Percentiles rank a stretch among this genome's conserved stretches.
Evolutionary conservation across 2,329 filamentous ascomycete genomes (phyloP).

Genomic region (Cytospora chrysosperma): DNA sequence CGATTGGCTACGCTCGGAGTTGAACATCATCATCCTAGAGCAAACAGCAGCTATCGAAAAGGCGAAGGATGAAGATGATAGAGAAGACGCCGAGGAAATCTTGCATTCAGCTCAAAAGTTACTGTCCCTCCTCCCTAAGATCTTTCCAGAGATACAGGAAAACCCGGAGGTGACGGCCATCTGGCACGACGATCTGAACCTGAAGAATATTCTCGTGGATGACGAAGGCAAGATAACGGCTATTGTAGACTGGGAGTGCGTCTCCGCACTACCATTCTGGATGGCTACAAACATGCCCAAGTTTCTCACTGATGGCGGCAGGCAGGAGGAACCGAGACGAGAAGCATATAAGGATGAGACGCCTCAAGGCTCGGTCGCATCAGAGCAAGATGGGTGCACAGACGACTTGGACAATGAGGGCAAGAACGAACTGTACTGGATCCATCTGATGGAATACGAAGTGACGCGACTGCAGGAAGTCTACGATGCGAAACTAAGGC

Average conservation of each 20-base stretch:
- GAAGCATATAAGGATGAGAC: slow-evolving; percentile 33
- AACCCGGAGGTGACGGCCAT: slow-evolving; percentile 35
- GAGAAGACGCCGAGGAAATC: slow-evolving; percentile 33
- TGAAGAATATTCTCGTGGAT: slow-evolving; percentile 42
- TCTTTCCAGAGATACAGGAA: slow-evolving; percentile 32
- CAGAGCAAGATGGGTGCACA: background rate
- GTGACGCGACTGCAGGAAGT: slow-evolving; percentile 37
- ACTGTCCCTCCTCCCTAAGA: slow-evolving; percentile 31
- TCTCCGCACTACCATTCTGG: slow-evolving; percentile 42
- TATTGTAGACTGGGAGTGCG: slow-evolving; percentile 45
- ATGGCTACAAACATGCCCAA: slow-evolving; percentile 33
- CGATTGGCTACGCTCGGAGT: slow-evolving; percentile 38
- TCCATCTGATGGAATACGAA: slow-evolving; percentile 42
- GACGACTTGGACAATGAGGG: slow-evolving; percentile 39
- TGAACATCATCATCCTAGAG: slow-evolving; percentile 34
- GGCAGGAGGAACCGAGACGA: slow-evolving; percentile 35
- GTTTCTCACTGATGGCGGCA: slow-evolving; percentile 33
- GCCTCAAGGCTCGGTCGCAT: background rate
- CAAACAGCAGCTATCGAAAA: slow-evolving; percentile 28
- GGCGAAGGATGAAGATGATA: slow-evolving; percentile 31
- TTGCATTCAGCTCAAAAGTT: slow-evolving; percentile 32
- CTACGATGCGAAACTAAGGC: slow-evolving; percentile 35
- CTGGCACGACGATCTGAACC: slow-evolving; percentile 38
- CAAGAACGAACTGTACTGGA: slow-evolving; percentile 40
- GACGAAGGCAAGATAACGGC: slow-evolving; percentile 36